Evolutionary conservation across 140 eudicot species (phyloP), one percentile per base, ranked within the genome.

Genomic region (Bidens hawaiensis): DNA sequence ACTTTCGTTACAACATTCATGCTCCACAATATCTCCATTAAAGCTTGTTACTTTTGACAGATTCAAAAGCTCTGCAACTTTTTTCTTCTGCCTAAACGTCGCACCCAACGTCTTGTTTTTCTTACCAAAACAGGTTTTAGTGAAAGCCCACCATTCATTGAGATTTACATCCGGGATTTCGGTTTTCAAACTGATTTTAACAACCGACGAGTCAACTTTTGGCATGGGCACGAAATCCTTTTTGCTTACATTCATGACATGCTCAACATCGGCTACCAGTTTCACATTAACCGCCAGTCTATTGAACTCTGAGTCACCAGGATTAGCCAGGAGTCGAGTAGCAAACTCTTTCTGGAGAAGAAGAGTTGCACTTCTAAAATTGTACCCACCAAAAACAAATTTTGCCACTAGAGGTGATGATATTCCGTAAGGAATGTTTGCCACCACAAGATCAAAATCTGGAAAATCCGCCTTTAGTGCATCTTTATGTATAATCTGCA

Each of bases 341-440:
- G 99, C 96, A 76, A 93, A 93, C 80, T 93, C 96, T 66, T 93
- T 93, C 67, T 93, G 99, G 45, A 93, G 83, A 46, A 93, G 68
- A 60, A 93, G 90, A 2, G 96, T 93, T 1, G 88, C 94, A 26
- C 82, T 74, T 43, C 94, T 64, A 61, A 76, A 93, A 13, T 62
- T 57, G 52, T 65, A 70, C 23, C 21, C 74, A n/a, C 99, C 99
- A 68, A 82, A 93, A 16, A 88, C 83, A 79, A 93, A 51, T 50
- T 88, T 93, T 16, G 99, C 99, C 63, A 93, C 60, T 33, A 93
- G 72, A 12, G 96, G 99, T 3, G 99, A 93, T 0, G 99, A 88
- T 63, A 93, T 93, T 0, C 83, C 77, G 21, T 85, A 88, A 4
- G 96, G 99, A 36, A 93, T 93, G 64, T 93, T 93, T 0, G 99